These are phyloP conservation scores for Talaromyces proteolyticus DNA, from an alignment of 495 filamentous ascomycete species.

Conservation along the genomic window DNA sequence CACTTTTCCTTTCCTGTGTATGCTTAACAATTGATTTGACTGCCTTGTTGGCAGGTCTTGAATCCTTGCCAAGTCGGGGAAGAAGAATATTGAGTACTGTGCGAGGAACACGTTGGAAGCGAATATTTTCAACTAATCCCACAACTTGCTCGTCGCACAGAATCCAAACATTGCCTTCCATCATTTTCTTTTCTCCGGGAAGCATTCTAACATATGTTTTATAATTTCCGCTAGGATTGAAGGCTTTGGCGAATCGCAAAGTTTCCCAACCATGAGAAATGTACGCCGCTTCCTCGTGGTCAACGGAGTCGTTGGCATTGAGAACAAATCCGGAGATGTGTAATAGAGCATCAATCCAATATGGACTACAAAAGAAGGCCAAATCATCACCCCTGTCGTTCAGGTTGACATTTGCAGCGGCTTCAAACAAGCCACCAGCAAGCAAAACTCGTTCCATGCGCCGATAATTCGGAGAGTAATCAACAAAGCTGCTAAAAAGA, in stretches of 20 bases:
- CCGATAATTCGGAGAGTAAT: conserved; percentile 1
- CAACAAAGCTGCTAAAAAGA: no score
- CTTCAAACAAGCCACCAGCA: conserved; percentile 25
- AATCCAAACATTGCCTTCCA: conserved; percentile 31
- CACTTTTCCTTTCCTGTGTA: neutral
- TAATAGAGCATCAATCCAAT: conserved; percentile 35
- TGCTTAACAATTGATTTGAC: neutral
- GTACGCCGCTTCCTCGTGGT: conserved; percentile 22
- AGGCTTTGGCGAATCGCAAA: conserved; percentile 19
- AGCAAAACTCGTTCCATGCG: conserved; percentile 19
- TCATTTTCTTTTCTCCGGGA: conserved; percentile 19
- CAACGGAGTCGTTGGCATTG: conserved; percentile 20
- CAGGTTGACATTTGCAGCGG: conserved; percentile 29
- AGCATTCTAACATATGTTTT: conserved; percentile 35
- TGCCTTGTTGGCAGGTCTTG: neutral
- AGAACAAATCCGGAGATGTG: conserved; percentile 36
- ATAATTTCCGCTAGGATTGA: conserved; percentile 24
- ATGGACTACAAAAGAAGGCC: conserved; percentile 13
- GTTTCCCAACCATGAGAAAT: conserved; percentile 28
- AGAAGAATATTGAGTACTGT: conserved; percentile 26
- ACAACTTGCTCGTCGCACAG: conserved; percentile 25
- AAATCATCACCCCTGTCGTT: conserved; percentile 7
- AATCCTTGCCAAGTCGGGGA: conserved; percentile 8
- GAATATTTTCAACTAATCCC: conserved; percentile 23
- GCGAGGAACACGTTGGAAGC: conserved; percentile 25